These are phyloP conservation scores for Sphaerulina vaccinii DNA, from an alignment of 2,329 filamentous ascomycete genomes.

Conservation along the genomic window DNA sequence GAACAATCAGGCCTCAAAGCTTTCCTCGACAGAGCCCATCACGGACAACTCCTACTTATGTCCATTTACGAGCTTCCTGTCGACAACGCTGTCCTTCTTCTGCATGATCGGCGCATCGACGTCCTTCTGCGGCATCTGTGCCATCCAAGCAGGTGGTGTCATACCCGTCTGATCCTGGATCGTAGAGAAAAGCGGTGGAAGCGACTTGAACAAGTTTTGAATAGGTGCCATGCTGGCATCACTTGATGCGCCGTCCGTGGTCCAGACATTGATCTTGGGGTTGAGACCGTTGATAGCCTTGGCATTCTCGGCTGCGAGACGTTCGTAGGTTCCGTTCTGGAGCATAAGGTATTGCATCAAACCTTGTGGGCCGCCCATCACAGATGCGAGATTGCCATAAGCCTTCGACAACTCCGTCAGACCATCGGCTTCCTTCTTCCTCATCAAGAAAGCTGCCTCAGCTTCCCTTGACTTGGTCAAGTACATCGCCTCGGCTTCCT, in stretches of 20 bases:
- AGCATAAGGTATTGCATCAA: slow-evolving; percentile 87
- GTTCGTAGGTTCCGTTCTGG: slow-evolving; percentile 74
- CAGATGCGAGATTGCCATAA: slow-evolving; percentile 60
- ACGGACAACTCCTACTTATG: no score
- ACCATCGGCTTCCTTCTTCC: slow-evolving; percentile 72
- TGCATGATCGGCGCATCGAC: neutral
- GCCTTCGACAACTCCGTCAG: slow-evolving; percentile 10
- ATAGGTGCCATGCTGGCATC: slow-evolving; percentile 53
- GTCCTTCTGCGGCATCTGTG: slow-evolving; percentile 48
- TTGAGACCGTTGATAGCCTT: slow-evolving; percentile 71
- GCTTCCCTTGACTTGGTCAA: slow-evolving; percentile 51
- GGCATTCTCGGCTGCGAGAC: slow-evolving; percentile 76
- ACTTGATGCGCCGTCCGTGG: slow-evolving; percentile 58
- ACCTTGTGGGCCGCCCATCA: slow-evolving; percentile 74
- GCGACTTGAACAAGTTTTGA: slow-evolving; percentile 77
- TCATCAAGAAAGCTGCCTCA: slow-evolving; percentile 58
- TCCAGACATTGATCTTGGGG: slow-evolving; percentile 91
- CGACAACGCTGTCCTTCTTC: neutral
- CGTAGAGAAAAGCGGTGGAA: slow-evolving; percentile 78
- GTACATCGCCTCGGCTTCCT: slow-evolving; percentile 36
- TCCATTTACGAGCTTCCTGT: no score
- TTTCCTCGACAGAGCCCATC: no score
- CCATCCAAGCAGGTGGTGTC: slow-evolving; percentile 69
- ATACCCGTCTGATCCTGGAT: slow-evolving; percentile 90
- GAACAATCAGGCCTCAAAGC: no score